Conservation (phyloP, 2,329 filamentous ascomycete species). For the Gliomastix tumulicola region DNA sequence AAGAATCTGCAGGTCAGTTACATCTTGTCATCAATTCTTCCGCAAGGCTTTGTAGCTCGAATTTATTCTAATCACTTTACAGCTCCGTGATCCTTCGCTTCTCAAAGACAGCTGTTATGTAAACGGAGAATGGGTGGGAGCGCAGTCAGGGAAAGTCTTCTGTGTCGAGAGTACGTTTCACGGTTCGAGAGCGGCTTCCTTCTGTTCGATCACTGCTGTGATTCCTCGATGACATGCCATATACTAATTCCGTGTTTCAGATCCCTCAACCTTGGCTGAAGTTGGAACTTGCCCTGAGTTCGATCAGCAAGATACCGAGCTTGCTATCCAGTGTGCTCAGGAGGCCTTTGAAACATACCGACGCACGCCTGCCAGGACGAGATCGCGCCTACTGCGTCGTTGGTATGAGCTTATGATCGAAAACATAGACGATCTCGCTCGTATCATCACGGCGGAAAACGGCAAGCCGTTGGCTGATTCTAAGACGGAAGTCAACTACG, state of each 20-base stretch:
- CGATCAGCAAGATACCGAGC: conserved; percentile 66
- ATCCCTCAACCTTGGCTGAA: conserved; percentile 74
- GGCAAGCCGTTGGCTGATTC: conserved; percentile 25
- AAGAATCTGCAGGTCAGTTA: too few relatives aligned
- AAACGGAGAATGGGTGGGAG: conserved; percentile 86
- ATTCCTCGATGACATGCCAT: too few relatives aligned
- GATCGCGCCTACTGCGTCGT: conserved; percentile 31
- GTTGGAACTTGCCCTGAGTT: conserved; percentile 87
- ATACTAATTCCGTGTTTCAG: too few relatives aligned
- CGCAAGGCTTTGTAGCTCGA: too few relatives aligned
- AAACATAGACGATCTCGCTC: conserved; percentile 1
- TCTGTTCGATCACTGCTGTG: too few relatives aligned
- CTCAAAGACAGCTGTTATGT: conserved; percentile 83
- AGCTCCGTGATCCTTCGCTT: conserved; percentile 68
- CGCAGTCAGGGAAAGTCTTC: conserved; percentile 85
- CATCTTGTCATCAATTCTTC: too few relatives aligned
- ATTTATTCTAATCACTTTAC: too few relatives aligned
- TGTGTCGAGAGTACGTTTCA: conserved; percentile 68
- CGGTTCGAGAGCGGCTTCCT: too few relatives aligned
- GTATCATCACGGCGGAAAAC: conserved; percentile 1
- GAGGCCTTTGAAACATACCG: conserved; percentile 67
- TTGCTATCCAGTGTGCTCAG: conserved; percentile 76
- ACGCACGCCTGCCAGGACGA: conserved; percentile 65
- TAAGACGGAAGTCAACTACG: conserved; percentile 64
- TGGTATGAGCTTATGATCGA: neutral